Conservation (phyloP, 176 grass and related monocot genomes). For the Thalia dealbata region DNA sequence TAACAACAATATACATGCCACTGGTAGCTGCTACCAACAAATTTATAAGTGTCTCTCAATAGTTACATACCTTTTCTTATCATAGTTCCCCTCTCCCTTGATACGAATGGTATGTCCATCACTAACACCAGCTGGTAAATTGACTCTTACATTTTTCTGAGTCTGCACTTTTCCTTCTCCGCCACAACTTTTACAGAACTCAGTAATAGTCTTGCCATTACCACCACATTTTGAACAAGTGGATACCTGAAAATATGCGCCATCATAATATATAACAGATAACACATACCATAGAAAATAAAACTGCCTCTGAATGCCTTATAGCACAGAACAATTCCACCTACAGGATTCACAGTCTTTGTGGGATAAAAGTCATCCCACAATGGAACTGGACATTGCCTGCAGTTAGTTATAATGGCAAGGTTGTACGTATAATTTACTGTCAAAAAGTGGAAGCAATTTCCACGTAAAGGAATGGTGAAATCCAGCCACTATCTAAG, state of each 20-base stretch:
- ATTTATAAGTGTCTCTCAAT: neutral
- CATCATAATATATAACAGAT: neutral
- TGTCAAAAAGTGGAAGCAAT: too few relatives aligned
- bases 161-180: conserved; percentile 61
- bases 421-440: too few relatives aligned
- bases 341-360: neutral
- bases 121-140: conserved; percentile 77
- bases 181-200: conserved; percentile 53
- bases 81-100: conserved; percentile 56
- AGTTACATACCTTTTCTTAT: conserved; percentile 57
- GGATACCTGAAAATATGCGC: conserved; percentile 48
- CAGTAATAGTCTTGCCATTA: conserved; percentile 58
- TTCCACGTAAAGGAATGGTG: too few relatives aligned
- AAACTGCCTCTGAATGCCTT: neutral
- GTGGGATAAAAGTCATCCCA: neutral
- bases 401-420: neutral
- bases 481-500: too few relatives aligned
- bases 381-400: neutral
- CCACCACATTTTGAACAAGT: conserved; percentile 81
- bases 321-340: neutral
- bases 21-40: neutral
- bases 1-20: neutral
- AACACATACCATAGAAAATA: neutral
- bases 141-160: conserved; percentile 35
- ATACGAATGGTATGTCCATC: conserved; percentile 63